Evolutionary conservation across 371 early-diverging fungal genomes (phyloP).

Genomic region (Nematocida sp.): DNA sequence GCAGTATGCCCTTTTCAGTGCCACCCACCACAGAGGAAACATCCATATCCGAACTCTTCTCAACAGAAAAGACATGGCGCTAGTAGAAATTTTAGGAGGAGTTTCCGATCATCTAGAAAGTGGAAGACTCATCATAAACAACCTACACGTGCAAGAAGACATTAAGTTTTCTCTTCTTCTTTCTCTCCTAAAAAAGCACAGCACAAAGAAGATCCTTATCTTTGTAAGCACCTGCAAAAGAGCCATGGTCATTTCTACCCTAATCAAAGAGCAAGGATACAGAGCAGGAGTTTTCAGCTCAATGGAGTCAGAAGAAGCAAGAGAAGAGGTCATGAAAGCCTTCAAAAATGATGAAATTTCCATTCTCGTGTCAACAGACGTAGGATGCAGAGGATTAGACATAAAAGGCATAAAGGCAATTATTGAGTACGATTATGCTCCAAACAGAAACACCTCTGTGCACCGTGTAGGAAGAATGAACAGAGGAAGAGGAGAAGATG

Average conservation of each 20-base stretch:
- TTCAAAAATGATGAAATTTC: conserved; percentile 69
- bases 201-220: conserved; percentile 94
- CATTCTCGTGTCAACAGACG: conserved; percentile 91
- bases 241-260: conserved; percentile 72
- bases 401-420: conserved; percentile 88
- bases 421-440: conserved; percentile 89
- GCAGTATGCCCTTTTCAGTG: conserved; percentile 65
- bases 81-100: conserved; percentile 38
- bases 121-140: conserved; percentile 28
- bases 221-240: conserved; percentile 94
- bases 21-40: conserved; percentile 62
- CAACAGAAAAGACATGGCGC: conserved; percentile 29
- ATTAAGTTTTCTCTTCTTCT: conserved; percentile 85
- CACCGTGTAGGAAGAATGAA: conserved; percentile 96
- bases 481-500: conserved; percentile 83
- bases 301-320: conserved; percentile 58
- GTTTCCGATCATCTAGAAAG: conserved; percentile 42
- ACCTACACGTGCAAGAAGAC: conserved; percentile 40
- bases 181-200: conserved; percentile 85
- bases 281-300: conserved; percentile 23
- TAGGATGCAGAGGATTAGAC: conserved; percentile 97
- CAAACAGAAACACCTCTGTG: conserved; percentile 83
- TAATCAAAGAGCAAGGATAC: neutral
- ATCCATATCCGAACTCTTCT: conserved; percentile 45
- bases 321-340: conserved; percentile 51